These are phyloP conservation scores for Naegleria gruberi DNA, from an alignment of 208 protist genomes.

Conservation along the genomic window DNA sequence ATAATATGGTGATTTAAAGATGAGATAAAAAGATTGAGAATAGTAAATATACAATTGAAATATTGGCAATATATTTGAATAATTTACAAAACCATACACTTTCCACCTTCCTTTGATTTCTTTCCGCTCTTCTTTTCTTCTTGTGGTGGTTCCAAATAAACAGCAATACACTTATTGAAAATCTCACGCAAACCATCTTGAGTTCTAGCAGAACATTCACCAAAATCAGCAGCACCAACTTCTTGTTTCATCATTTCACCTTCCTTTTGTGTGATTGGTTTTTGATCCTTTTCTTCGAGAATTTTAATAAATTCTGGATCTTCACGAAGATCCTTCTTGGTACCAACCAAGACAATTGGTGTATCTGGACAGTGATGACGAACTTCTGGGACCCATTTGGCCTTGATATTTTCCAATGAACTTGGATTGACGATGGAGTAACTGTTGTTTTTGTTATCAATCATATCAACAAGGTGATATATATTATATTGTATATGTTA, in stretches of 20 bases:
- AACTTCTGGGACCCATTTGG: slow-evolving; percentile 59
- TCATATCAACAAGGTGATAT: too few species aligned
- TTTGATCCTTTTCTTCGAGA: slow-evolving; percentile 33
- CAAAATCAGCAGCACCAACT: slow-evolving; percentile 65
- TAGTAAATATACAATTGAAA: too few species aligned
- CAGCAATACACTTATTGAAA: slow-evolving; percentile 14
- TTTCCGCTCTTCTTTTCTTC: not conserved
- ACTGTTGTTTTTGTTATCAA: too few species aligned
- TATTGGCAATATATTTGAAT: too few species aligned
- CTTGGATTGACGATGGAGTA: slow-evolving; percentile 54
- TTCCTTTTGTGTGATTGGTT: slow-evolving; percentile 40
- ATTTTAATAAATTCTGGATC: slow-evolving; percentile 44
- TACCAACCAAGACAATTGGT: slow-evolving; percentile 74
- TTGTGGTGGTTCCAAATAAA: not conserved
- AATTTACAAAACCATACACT: not conserved
- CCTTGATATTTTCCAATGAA: slow-evolving; percentile 59
- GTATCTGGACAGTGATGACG: slow-evolving; percentile 54
- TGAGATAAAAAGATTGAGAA: too few species aligned
- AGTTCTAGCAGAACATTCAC: slow-evolving; percentile 77
- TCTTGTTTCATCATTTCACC: slow-evolving; percentile 51
- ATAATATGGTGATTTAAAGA: too few species aligned
- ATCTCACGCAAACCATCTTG: not conserved
- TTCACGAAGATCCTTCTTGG: slow-evolving; percentile 70
- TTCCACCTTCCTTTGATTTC: not conserved
- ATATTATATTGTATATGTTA: slow-evolving; percentile 62